Conservation (phyloP, 2,329 filamentous ascomycete species). For the Scytalidium sp. region DNA sequence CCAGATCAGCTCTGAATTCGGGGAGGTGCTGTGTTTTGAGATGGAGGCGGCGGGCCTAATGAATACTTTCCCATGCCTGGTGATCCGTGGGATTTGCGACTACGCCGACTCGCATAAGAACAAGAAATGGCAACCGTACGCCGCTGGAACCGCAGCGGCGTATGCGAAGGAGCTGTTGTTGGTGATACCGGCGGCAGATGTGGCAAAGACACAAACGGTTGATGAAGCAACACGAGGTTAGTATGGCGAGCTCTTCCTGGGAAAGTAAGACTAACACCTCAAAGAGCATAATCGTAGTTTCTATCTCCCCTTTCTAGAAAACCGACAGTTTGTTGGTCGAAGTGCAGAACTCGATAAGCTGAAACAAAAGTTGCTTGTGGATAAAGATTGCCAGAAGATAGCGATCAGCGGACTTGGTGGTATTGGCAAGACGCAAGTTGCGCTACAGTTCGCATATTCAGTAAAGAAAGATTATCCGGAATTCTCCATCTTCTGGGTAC, state of each 20-base stretch:
- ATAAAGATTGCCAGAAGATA: constrained; percentile 6
- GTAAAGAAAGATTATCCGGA: constrained; percentile 13
- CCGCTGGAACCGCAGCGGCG: constrained; percentile 14
- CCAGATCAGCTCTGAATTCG: background rate
- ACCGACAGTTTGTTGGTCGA: constrained; percentile 2
- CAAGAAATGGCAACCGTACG: constrained; percentile 14
- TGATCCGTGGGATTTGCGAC: constrained; percentile 18
- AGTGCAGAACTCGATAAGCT: background rate
- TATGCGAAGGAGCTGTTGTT: constrained; percentile 14
- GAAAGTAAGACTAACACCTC: background rate
- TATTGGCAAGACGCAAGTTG: constrained; percentile 27
- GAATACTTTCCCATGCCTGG: constrained; percentile 11
- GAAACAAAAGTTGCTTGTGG: no score
- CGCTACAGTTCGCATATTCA: constrained; percentile 22
- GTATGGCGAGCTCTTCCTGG: background rate
- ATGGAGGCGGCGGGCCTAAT: no score
- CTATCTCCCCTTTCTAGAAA: background rate
- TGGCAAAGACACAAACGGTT: background rate
- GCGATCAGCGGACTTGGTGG: constrained; percentile 22
- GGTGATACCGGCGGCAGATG: constrained; percentile 1
- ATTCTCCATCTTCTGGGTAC: constrained; percentile 25
- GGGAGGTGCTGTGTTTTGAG: background rate
- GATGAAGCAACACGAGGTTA: constrained; percentile 2
- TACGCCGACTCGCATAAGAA: constrained; percentile 18
- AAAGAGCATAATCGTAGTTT: background rate